Base-by-base conservation (phyloP, 441 rosid species). In the Euphorbia schlechtendalii region DNA sequence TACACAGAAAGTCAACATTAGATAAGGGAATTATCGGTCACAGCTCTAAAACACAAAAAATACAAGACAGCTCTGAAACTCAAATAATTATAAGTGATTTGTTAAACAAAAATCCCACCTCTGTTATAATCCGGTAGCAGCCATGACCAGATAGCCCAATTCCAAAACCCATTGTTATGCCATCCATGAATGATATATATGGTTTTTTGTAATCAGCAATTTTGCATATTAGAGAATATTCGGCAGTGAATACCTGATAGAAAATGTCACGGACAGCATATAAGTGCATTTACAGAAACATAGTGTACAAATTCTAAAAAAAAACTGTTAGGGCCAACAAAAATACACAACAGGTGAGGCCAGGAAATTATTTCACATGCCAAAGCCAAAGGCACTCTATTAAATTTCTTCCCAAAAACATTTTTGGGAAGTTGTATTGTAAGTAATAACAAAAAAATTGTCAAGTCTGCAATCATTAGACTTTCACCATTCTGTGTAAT, bases 161-260 rank as follows among this genome's bases (percentile, higher is more conserved):
- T 64, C 99, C 97, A 78, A 88, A 90, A 30, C 97, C 97, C 99
- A 93, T 93, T 54, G 99, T 88, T 61, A 90, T 69, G 58, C 99
- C 97, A 78, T 93, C 96, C 96, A 93, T 93, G 53, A 90, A 72
- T 36, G 91, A 85, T 67, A 90, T 78, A 58, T 88, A 90, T 21
- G 97, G 97, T 74, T 93, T 93, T 73, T 86, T 83, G 78, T 93
- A 90, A 36, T 74, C 92, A 69, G 92, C 77, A 74, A 90, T 90
- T 73, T 87, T 90, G 81, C 97, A 93, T 69, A 93, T 84, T 67
- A 93, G 81, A 41, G 88, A 80, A 76, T 90, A 93, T 68, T 93
- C 98, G 38, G 96, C 96, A 34, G 85, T 75, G 76, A 93, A 93
- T 30, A 90, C 95, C 98, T 90, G 77, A 54, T 24, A 73, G 36